Evolutionary conservation across 257 asterid genomes (phyloP).

Genomic region (Misopates orontium): DNA sequence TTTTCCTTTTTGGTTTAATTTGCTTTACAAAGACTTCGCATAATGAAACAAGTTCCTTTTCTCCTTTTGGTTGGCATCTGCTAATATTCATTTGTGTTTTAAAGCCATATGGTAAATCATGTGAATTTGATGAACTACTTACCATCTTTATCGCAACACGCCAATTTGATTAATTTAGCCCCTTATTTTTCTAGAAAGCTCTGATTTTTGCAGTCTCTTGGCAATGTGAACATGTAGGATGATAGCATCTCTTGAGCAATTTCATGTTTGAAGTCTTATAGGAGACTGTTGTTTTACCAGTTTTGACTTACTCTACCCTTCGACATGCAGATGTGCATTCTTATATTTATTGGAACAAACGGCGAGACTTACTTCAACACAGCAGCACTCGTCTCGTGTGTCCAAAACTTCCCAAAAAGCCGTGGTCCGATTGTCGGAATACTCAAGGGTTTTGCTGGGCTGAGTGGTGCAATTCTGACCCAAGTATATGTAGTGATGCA

Average conservation of each 20-base stretch:
- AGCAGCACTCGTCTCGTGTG: constrained; percentile 56
- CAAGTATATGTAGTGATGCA: constrained; percentile 48
- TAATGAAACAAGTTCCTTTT: no score
- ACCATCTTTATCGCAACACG: no score
- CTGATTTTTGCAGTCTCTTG: neutral
- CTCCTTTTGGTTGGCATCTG: no score
- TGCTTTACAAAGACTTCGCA: no score
- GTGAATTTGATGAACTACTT: no score
- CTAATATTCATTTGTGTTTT: no score
- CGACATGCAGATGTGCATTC: constrained; percentile 56
- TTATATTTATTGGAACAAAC: constrained; percentile 62
- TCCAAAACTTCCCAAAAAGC: constrained; percentile 63
- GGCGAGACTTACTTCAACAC: constrained; percentile 73
- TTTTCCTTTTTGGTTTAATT: no score
- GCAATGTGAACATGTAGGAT: neutral
- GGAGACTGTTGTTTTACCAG: neutral
- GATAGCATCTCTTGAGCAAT: neutral
- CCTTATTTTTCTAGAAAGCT: no score
- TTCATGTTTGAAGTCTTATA: neutral
- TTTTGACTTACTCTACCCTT: constrained; percentile 14
- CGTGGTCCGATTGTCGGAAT: constrained; percentile 76
- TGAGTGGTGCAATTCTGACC: constrained; percentile 63
- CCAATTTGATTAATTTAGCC: no score
- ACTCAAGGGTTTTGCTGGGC: constrained; percentile 68
- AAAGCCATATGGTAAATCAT: no score